Base-by-base conservation (phyloP, 768 basidiomycete genomes). In the Calocybe gangraenosa region DNA sequence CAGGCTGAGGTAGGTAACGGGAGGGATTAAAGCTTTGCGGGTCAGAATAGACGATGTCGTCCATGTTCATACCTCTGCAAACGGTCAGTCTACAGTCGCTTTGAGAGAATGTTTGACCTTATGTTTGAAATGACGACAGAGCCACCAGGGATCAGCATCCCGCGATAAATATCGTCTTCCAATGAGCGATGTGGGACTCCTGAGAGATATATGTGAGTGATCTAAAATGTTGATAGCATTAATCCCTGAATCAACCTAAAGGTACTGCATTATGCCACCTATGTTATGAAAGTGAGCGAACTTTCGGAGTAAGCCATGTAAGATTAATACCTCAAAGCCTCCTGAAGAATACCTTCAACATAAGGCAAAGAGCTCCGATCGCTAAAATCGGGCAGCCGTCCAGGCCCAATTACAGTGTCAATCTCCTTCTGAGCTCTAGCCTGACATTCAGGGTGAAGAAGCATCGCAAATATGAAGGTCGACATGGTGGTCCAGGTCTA, bases 11-110 rank as follows among this genome's bases (percentile, higher is more conserved):
- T 8, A 73, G 50, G 42, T 65, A 76, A n/a, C 74, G 62, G 14
- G 68, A 64, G 3, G 74, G 76, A 0, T 53, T 50, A 52, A 74
- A 78, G 7, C 55, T 53, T 5, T 63, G 54, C 1, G 76, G 73
- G 21, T 73, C 55, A 3, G 63, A 50, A 46, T 71, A 77, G 2
- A 63, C 56, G 22, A 51, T 49, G 19, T 58, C 58, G 31, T 75
- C 65, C 31, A 68, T 67, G 13, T 63, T 56, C 46, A 77, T 60
- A 3, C 57, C 66, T 69, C 66, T 71, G 13, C 11, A 30, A 22
- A 20, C 20, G n/a, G 3, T 4, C 13, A 40, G 11, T 18, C 10
- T 3, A 25, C 22, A 6, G 19, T n/a, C n/a, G n/a, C n/a, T n/a
- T 40, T 8, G 37, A 42, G 19, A 30, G 13, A 25, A 25, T 25